Conservation (phyloP, 306 rosid genomes). For the Quillaja saponaria region DNA sequence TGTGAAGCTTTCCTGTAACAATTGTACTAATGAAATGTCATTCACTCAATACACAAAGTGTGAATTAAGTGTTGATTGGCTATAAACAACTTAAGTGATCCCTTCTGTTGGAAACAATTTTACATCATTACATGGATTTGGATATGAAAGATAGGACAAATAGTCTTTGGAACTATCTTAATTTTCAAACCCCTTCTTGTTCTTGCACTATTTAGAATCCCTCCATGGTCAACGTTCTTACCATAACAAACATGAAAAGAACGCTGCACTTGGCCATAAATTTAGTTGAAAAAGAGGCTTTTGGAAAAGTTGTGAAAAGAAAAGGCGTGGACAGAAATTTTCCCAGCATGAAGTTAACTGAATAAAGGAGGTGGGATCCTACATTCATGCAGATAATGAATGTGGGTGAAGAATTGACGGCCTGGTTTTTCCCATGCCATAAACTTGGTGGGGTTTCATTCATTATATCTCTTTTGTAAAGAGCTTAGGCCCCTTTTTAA, state of each 20-base stretch:
- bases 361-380: conserved; percentile 30
- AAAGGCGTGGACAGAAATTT: conserved; percentile 18
- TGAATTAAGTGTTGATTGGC: no score
- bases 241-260: conserved; percentile 32
- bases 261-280: conserved; percentile 25
- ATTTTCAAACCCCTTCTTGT: conserved; percentile 1
- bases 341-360: conserved; percentile 22
- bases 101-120: background rate
- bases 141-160: background rate
- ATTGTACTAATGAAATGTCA: conserved; percentile 23
- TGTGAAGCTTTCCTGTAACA: conserved; percentile 34
- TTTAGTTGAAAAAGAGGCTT: background rate
- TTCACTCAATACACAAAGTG: no score
- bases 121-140: background rate
- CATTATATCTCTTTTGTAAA: conserved; percentile 3
- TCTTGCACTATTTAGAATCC: background rate
- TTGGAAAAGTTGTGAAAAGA: background rate
- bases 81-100: background rate
- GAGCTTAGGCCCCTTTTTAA: conserved; percentile 37
- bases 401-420: conserved; percentile 2
- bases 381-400: conserved; percentile 21
- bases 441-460: conserved; percentile 27
- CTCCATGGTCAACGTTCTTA: conserved; percentile 25
- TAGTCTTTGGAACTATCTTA: conserved; percentile 20
- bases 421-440: conserved; percentile 23